Evolutionary conservation across 768 basidiomycete genomes (phyloP), one percentile per base, ranked within the genome.

Genomic region (Tubosaeta sp.): DNA sequence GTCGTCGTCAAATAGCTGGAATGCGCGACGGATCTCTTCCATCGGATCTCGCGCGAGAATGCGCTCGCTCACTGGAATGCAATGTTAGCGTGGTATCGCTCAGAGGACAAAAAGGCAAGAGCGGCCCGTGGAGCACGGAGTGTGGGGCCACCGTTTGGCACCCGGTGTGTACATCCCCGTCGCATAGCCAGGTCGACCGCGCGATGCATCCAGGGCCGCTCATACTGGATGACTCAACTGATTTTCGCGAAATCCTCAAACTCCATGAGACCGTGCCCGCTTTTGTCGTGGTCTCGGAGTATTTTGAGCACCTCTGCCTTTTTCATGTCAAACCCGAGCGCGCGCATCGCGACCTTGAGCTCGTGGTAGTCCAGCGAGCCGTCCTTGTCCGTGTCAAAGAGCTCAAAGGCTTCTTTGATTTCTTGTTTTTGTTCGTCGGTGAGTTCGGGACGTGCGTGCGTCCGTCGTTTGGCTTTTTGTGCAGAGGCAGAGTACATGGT

Each of bases 341-440:
- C 96, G 40, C 96, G 81, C 91, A 99, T 94, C 46, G 95, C 94
- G 62, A 99, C 96, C 71, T 98, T 99, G 62, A 98, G 80, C 67
- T 99, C 96, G 73, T 99, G 96, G 71, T 98, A 98, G 73, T 97
- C 96, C 50, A 98, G 77, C 46, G 80, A 84, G 30, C 91, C 91
- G 64, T 99, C 96, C 76, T 97, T 96, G 79, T 99, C 96, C 40
- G 94, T 90, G 73, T 99, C 96, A 66, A 99, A 99, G 48, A 99
- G 84, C 70, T 98, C 95, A 63, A 99, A 99, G 0, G 96, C 96
- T 64, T 99, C 96, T 69, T 94, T 94, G 49, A 98, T 94, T 71
- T 99, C 96, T 61, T 93, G 90, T 61, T 90, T 90, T 62, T 92
- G 90, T 66, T 93, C 90, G 40, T 93, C 90, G 9, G 84, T 79